Base-by-base conservation (phyloP, 306 rosid genomes). In the Rubus parviflorus region DNA sequence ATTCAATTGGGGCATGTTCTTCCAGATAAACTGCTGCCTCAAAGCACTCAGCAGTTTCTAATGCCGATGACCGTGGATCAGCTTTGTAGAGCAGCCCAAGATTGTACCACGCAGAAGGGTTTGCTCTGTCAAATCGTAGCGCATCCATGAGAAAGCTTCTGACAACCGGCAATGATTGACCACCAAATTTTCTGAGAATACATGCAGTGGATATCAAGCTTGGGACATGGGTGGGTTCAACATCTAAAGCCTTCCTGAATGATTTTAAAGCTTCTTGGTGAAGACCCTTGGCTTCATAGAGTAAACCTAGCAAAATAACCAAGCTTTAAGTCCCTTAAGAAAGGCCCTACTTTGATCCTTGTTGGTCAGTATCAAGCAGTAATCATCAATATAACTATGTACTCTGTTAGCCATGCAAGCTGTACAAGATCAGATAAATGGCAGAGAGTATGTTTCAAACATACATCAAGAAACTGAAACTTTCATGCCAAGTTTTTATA, bases 131-230 rank as follows among this genome's bases (percentile, higher is more conserved):
- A 11, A 92, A 84, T 80, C 90, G 81, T 20, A 94, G 83, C 20
- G 98, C 96, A 60, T 94, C 97, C 66, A 68, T 87, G 65, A 94
- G 92, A 86, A 94, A 89, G 89, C 95, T 90, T 84, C 92, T 88
- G 23, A 85, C 92, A 30, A 92, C 89, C 7, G 93, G 84, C 70
- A 79, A 80, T 46, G 96, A 87, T 71, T 90, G 92, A 9, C 97
- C 84, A 17, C 97, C 96, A 8, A 87, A 88, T 54, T 82, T 85
- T 83, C 88, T 83, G 35, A 94, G 90, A 19, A 85, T 82, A 77
- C 92, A 74, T 7, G 97, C 94, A 35, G 94, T 83, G 43, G 97
- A 92, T 86, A 92, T 83, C 91, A 94, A 90, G 87, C 98, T 94
- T 22, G 83, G 85, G 52, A 90, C 92, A 75, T 94, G 92, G 71